Conservation (phyloP, 345 rosid genomes). For the Populus nigra region DNA sequence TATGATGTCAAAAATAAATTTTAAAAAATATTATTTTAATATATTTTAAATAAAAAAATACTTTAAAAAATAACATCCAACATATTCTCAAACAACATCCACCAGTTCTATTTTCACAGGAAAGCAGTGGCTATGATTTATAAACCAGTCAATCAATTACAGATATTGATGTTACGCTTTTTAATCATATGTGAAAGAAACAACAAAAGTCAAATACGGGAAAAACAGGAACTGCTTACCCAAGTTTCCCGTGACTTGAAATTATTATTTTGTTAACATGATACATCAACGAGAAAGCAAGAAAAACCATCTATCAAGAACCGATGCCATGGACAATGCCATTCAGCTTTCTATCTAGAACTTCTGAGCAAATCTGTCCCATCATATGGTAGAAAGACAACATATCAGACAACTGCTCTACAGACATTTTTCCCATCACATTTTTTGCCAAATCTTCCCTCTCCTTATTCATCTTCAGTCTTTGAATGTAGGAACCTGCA, state of each 20-base stretch:
- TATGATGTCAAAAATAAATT: too few species aligned
- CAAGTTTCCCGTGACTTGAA: neutral
- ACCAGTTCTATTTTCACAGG: too few species aligned
- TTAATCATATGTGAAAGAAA: neutral
- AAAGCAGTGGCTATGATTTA: neutral
- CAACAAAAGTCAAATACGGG: neutral
- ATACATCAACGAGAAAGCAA: neutral
- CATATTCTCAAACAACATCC: too few species aligned
- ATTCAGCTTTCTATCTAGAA: slow-evolving; percentile 54
- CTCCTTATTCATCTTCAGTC: slow-evolving; percentile 57
- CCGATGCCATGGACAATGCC: slow-evolving; percentile 36
- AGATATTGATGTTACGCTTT: too few species aligned
- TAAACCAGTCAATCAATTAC: too few species aligned
- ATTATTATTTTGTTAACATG: too few species aligned
- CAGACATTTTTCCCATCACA: slow-evolving; percentile 71
- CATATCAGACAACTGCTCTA: slow-evolving; percentile 67
- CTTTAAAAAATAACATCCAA: too few species aligned
- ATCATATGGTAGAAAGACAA: slow-evolving; percentile 75
- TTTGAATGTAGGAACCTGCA: slow-evolving; percentile 55
- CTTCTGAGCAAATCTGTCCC: slow-evolving; percentile 76
- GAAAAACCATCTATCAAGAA: neutral
- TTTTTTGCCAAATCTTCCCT: slow-evolving; percentile 61
- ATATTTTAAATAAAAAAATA: too few species aligned
- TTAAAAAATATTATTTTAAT: too few species aligned
- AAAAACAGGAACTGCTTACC: neutral